Base-by-base conservation (phyloP, 1,139 yeast species). In the Chernovozyma sophiae-reginae region DNA sequence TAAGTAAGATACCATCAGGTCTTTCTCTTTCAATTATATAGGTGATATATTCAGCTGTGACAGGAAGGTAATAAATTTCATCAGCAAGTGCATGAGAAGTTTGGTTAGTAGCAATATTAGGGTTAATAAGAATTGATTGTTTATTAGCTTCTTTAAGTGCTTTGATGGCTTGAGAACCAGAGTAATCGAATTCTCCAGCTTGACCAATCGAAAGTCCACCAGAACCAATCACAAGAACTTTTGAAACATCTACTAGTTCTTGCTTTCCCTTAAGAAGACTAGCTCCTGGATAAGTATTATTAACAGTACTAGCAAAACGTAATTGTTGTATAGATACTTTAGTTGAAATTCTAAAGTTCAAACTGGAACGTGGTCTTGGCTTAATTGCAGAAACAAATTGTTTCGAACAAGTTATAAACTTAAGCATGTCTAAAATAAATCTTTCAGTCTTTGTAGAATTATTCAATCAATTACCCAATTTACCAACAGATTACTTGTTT, bases 171-270 rank as follows among this genome's bases (percentile, higher is more conserved):
- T 90, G 97, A 16, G 97, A 89, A 42, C 97, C 97, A 29, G 96
- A 86, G 66, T 92, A 92, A 62, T 92, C 99, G 52, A 92, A 92
- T 65, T 92, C 99, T 53, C 99, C 99, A 33, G 99, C 99, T 66
- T 92, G 99, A 40, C 99, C 99, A 58, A 92, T 92, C 37, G 96
- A 86, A 43, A 92, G 74, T 33, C 98, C 99, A 56, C 99, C 99
- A 4, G 97, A 90, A 17, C 98, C 98, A 56, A 92, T 85, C 41
- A 92, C 89, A 45, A 92, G 76, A 16, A 92, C 97, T 52, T 87
- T 86, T 43, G 81, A 73, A 34, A 89, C 96, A 47, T 90, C 95
- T 33, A 89, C 96, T 42, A 86, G 68, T 47, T 78, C 69, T 31
- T 65, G 66, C 39, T 73, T 68, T n/a, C 55, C 40, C 23, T 37